Base-by-base conservation (phyloP, 1,139 yeast species). In the Petasospora rhodanensis region DNA sequence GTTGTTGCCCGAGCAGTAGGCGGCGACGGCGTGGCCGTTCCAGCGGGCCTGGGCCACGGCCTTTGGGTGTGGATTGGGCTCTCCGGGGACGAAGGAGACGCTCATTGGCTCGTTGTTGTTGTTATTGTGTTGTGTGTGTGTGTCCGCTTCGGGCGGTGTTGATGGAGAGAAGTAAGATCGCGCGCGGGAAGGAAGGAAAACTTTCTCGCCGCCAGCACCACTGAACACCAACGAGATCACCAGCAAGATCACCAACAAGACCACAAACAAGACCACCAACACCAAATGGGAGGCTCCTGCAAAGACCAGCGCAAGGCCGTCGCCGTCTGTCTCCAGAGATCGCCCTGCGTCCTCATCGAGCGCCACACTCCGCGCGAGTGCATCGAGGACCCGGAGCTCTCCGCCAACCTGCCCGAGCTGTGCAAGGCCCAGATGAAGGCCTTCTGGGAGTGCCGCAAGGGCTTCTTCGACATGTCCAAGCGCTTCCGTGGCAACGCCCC, bases 401-500 rank as follows among this genome's bases (percentile, higher is more conserved):
- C 79, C 37, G 69, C 70, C 38, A 81, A 83, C 29, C 64, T 91
- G 22, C 98, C 98, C 1, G 95, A 85, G 54, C 70, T 87, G 33
- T 91, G 98, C 53, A 71, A 79, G 31, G 87, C 93, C 19, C 86
- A 85, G 49, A 75, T 89, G 64, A 70, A 76, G 47, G 83, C 95
- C 10, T 91, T 85, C 54, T 66, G 87, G 69, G 95, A 89, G 42
- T 91, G 97, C 62, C 83, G 80, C 40, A 71, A 76, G 50, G 95
- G 95, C 12, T 74, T 76, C 52, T 79, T 84, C 39, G 96, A 87
- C 52, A 86, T 86, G 94, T 64, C 91, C 6, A 89, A 87, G 57
- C 72, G 98, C 47, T 84, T 91, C 66, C 71, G 85, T 54, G 98
- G 98, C 7, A 91, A 91, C 53, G 98, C 94, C 1, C 89, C 97